Percentiles rank a stretch among this genome's conserved stretches.
These are phyloP conservation scores for Leccinum broughii DNA, from an alignment of 768 basidiomycete species.

Conservation along the genomic window DNA sequence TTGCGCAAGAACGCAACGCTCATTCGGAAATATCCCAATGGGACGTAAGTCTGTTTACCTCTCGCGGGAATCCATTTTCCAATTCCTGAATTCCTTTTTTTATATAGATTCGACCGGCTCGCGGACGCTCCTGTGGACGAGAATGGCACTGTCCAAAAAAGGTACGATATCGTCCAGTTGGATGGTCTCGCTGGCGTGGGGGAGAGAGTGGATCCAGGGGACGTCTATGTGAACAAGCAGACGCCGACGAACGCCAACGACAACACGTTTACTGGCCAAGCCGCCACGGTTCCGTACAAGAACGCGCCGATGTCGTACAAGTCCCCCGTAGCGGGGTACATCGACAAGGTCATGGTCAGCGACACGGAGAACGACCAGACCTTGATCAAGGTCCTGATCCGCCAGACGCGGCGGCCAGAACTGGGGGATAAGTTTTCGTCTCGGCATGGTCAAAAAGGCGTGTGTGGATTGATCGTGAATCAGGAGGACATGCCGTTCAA, in stretches of 20 bases:
- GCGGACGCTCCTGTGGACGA: slow-evolving; percentile 90
- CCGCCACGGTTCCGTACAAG: slow-evolving; percentile 83
- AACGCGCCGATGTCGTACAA: slow-evolving; percentile 94
- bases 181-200: slow-evolving; percentile 97
- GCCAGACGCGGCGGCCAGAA: slow-evolving; percentile 95
- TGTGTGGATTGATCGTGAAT: slow-evolving; percentile 97
- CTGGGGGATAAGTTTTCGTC: slow-evolving; percentile 99
- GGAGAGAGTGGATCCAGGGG: slow-evolving; percentile 88
- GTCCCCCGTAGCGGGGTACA: slow-evolving; percentile 87
- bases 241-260: slow-evolving; percentile 93
- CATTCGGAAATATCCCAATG: slow-evolving; percentile 95
- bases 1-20: slow-evolving; percentile 93
- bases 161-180: slow-evolving; percentile 86
- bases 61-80: slow-evolving; percentile 7
- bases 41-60: slow-evolving; percentile 68
- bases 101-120: slow-evolving; percentile 80
- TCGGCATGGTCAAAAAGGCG: slow-evolving; percentile 97
- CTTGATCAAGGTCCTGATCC: slow-evolving; percentile 94
- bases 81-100: slow-evolving; percentile 2
- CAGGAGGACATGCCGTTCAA: slow-evolving; percentile 99
- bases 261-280: slow-evolving; percentile 83
- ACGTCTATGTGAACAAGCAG: slow-evolving; percentile 97
- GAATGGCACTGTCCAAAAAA: slow-evolving; percentile 74
- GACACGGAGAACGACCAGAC: slow-evolving; percentile 97
- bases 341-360: slow-evolving; percentile 98